Evolutionary conservation across 1,284 basidiomycete species (phyloP).

Genomic region (Phellinidium pouzarii): DNA sequence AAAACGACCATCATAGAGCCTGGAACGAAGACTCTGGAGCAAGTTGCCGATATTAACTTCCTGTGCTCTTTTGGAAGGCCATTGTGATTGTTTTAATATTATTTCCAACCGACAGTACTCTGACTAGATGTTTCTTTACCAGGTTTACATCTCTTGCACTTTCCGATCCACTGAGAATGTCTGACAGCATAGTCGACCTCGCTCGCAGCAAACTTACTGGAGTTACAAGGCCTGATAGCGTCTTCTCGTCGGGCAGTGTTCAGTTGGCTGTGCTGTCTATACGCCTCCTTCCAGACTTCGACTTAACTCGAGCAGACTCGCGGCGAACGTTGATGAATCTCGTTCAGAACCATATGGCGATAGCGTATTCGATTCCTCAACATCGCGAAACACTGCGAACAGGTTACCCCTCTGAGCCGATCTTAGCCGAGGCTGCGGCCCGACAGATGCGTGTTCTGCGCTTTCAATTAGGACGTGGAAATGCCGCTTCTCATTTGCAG

Average conservation of each 20-base stretch:
- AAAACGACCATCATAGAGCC: background rate
- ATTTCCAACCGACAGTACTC: background rate
- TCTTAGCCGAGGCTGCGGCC: slow-evolving; percentile 21
- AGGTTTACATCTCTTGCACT: background rate
- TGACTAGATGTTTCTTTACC: background rate
- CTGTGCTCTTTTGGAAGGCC: background rate
- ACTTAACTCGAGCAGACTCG: background rate
- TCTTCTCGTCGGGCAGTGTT: background rate
- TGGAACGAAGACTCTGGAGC: background rate
- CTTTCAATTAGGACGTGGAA: background rate
- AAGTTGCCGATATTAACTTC: background rate
- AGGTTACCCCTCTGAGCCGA: slow-evolving; percentile 21
- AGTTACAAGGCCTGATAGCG: background rate
- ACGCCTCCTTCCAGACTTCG: background rate
- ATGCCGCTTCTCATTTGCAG: background rate
- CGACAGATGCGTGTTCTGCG: slow-evolving; percentile 2
- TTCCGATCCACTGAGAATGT: background rate
- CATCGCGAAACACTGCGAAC: slow-evolving; percentile 17
- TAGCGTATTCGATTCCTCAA: slow-evolving; percentile 15
- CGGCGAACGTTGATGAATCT: background rate
- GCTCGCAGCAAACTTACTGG: background rate
- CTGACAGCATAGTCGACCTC: background rate
- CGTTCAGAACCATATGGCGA: background rate
- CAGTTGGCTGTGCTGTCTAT: background rate
- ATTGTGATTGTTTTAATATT: background rate